These are phyloP conservation scores for Pleurotus giganteus DNA, from an alignment of 768 basidiomycete genomes.

Conservation along the genomic window DNA sequence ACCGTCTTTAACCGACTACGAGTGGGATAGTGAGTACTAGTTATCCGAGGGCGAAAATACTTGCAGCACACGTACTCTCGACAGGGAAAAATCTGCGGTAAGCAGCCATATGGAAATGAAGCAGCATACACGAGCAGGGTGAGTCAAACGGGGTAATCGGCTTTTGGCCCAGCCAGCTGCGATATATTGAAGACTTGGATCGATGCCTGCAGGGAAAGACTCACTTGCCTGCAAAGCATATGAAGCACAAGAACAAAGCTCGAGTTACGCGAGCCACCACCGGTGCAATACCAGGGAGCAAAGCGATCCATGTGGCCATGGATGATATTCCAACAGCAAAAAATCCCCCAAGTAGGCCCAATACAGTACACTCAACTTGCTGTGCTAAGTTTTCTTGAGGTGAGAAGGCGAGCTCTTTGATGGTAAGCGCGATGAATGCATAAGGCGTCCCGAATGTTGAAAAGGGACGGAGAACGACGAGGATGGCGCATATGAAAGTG, in stretches of 20 bases:
- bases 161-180: conserved; percentile 35
- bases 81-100: conserved; percentile 31
- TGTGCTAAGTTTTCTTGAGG: conserved; percentile 46
- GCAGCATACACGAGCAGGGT: conserved; percentile 43
- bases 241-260: conserved; percentile 36
- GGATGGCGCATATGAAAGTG: conserved; percentile 37
- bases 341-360: conserved; percentile 42
- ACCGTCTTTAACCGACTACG: conserved; percentile 22
- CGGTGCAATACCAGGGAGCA: conserved; percentile 20
- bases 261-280: conserved; percentile 31
- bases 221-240: conserved; percentile 35
- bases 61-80: conserved; percentile 24
- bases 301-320: conserved; percentile 19
- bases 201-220: background rate
- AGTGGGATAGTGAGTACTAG: background rate
- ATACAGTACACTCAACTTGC: conserved; percentile 42
- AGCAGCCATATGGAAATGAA: conserved; percentile 48
- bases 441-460: conserved; percentile 34
- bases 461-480: conserved; percentile 38
- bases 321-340: conserved; percentile 32
- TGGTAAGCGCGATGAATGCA: conserved; percentile 35
- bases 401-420: conserved; percentile 48
- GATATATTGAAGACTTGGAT: background rate
- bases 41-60: background rate
- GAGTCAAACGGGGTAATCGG: conserved; percentile 39